Conservation (phyloP, 306 rosid genomes). For the Gillenia trifoliata region DNA sequence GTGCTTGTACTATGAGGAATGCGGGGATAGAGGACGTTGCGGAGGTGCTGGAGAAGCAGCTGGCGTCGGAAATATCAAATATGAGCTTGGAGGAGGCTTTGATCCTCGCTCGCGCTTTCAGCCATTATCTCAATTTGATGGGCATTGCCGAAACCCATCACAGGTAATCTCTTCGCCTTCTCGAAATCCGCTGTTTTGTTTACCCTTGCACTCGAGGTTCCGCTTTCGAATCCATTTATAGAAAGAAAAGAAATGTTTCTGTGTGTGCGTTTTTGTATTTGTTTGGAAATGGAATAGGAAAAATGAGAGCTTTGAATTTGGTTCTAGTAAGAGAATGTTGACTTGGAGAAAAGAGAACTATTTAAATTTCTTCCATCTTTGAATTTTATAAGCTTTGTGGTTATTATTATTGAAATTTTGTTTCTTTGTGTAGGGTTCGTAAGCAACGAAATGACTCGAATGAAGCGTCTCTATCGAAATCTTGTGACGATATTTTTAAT, state of each 20-base stretch:
- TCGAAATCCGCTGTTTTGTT: neutral
- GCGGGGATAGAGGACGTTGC: constrained; percentile 80
- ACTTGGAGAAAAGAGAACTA: neutral
- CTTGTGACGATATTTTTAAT: constrained; percentile 79
- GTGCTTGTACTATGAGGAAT: constrained; percentile 81
- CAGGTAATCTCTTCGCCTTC: constrained; percentile 36
- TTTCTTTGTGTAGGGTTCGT: constrained; percentile 59
- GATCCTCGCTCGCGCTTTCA: constrained; percentile 80
- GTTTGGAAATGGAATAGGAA: too few species aligned
- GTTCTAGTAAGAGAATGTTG: neutral
- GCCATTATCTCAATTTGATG: constrained; percentile 84
- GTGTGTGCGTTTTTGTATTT: too few species aligned
- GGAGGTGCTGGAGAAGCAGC: constrained; percentile 79
- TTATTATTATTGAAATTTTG: neutral
- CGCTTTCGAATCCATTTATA: too few species aligned
- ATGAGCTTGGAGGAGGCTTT: constrained; percentile 86
- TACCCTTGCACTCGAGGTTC: too few species aligned
- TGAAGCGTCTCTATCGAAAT: constrained; percentile 51
- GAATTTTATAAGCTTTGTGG: neutral
- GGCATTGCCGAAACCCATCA: constrained; percentile 97
- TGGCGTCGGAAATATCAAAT: constrained; percentile 73
- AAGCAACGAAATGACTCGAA: constrained; percentile 42
- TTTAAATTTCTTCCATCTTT: neutral
- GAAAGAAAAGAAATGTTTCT: too few species aligned
- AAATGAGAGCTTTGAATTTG: too few species aligned